Base-by-base conservation (phyloP, 2,329 filamentous ascomycete genomes). In the Xylaria sp. region DNA sequence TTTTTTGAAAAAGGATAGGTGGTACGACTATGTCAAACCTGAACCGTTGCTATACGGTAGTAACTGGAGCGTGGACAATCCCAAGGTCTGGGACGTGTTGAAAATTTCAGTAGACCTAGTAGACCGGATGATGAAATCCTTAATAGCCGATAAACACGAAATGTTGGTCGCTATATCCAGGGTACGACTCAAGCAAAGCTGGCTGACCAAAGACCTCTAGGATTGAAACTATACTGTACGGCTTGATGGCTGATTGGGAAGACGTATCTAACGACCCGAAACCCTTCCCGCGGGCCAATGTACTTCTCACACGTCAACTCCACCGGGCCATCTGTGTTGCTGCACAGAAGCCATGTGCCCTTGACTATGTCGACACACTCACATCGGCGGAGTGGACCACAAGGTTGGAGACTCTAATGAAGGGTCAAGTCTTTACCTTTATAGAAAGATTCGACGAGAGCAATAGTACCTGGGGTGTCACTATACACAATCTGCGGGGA, bases 61-160 rank as follows among this genome's bases (percentile, higher is more conserved):
- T 22, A 36, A 45, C n/a, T 66, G 64, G 64, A 66, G 64, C 49
- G 47, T 66, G n/a, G 60, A 59, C 27, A 60, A 59, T 6, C 60
- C 64, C 5, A 44, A 42, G 25, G 42, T 66, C 39, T 66, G 64
- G 64, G 47, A 59, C 9, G 22, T 54, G 22, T 11, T 66, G 27
- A 39, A 60, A 10, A 50, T 66, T n/a, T 45, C 47, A 7, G 10
- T 66, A 11, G 64, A 66, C 22, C 29, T 66, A 11, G n/a, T 50
- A 17, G 49, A 66, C 39, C 45, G 64, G 25, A 63, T 63, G 2
- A 0, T 66, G 5, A 66, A 59, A 20, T 33, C 54, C 2, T 27
- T 63, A 22, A 25, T 66, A 36, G 64, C 36, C 5, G 64, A 66
- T 44, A 59, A 38, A 51, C 60, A 67, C 38, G 20, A 15, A 17